Evolutionary conservation across 2,329 filamentous ascomycete species (phyloP).

Genomic region (Dothideomycetes sp.): DNA sequence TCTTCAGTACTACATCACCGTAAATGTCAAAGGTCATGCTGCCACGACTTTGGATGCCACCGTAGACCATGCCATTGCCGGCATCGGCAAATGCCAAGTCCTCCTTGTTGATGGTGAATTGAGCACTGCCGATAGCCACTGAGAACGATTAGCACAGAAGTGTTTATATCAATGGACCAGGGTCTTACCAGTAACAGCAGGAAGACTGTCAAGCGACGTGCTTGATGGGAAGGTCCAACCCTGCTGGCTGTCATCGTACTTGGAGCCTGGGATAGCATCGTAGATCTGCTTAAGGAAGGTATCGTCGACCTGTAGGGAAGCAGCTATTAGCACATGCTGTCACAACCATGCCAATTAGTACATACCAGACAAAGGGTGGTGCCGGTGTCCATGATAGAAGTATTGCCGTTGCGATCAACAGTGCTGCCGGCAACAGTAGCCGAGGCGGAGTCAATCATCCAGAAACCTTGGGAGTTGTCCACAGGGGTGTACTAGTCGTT

Average conservation of each 20-base stretch:
- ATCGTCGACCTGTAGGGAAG: constrained; percentile 38
- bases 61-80: constrained; percentile 47
- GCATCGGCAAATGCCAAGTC: constrained; percentile 49
- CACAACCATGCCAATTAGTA: too few species aligned
- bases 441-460: constrained; percentile 51
- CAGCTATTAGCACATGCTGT: not conserved
- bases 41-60: constrained; percentile 55
- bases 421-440: constrained; percentile 47
- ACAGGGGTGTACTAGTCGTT: constrained; percentile 48
- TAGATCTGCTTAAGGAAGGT: constrained; percentile 51
- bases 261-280: constrained; percentile 48
- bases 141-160: too few species aligned
- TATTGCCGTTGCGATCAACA: constrained; percentile 43
- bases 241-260: constrained; percentile 41
- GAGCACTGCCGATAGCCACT: constrained; percentile 51
- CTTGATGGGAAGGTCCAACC: constrained; percentile 53
- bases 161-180: too few species aligned
- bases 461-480: constrained; percentile 56
- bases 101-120: constrained; percentile 51
- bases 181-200: too few species aligned
- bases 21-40: constrained; percentile 50
- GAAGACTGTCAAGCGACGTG: constrained; percentile 42
- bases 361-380: constrained; percentile 51
- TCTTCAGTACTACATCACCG: constrained; percentile 54
- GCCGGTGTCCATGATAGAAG: constrained; percentile 60